These are phyloP conservation scores for Yamadazyma trypodendri DNA, from an alignment of 1,139 yeast genomes.

Conservation along the genomic window DNA sequence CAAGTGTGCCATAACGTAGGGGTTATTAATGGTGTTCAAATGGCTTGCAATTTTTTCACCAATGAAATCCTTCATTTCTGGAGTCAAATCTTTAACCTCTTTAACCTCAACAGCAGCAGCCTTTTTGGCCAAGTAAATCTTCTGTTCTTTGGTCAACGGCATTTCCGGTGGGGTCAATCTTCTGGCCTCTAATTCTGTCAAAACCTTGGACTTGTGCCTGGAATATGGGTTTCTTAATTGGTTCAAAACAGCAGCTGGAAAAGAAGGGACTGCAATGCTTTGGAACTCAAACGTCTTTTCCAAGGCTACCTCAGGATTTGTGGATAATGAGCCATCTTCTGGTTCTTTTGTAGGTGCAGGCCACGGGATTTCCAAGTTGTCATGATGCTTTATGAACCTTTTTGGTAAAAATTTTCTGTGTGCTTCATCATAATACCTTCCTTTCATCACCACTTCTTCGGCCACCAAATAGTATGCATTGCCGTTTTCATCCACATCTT, in stretches of 20 bases:
- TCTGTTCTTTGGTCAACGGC: conserved; percentile 71
- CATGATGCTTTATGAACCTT: conserved; percentile 71
- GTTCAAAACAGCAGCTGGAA: conserved; percentile 64
- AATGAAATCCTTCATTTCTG: conserved; percentile 67
- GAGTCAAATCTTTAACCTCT: conserved; percentile 52
- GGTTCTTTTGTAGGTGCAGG: conserved; percentile 70
- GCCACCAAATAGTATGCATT: conserved; percentile 69
- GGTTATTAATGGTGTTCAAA: conserved; percentile 41
- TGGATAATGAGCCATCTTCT: conserved; percentile 58
- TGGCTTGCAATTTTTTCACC: conserved; percentile 67
- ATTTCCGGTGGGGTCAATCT: conserved; percentile 68
- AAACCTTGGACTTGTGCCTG: conserved; percentile 52
- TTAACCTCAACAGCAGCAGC: conserved; percentile 13
- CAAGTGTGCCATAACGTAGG: conserved; percentile 39
- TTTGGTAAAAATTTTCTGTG: conserved; percentile 74
- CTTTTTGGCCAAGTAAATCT: conserved; percentile 61
- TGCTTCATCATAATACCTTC: conserved; percentile 69
- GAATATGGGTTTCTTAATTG: conserved; percentile 76
- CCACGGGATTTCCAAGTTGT: conserved; percentile 79
- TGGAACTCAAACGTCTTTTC: conserved; percentile 77
- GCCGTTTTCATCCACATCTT: conserved; percentile 62
- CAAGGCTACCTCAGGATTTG: conserved; percentile 58
- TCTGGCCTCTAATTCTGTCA: conserved; percentile 62
- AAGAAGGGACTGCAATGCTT: conserved; percentile 62
- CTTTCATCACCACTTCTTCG: conserved; percentile 65